A percentile compares a stretch with the other conserved stretches of the same genome.
phyloP scores from a whole-genome alignment of 805 yeast genomes.

The Candida wancherniae region DNA sequence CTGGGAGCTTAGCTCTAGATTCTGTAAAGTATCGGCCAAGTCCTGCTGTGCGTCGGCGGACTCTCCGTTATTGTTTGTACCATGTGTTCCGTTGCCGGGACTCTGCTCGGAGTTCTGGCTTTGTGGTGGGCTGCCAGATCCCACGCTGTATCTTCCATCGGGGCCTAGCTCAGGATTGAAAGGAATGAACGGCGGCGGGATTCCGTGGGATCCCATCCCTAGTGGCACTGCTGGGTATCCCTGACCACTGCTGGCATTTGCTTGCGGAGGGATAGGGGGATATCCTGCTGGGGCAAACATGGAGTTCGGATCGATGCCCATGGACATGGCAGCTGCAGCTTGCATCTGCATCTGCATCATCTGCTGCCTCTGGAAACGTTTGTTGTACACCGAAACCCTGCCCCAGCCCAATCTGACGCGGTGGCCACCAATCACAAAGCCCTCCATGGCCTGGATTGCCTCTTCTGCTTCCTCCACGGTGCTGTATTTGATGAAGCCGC shows the following conservation, averaged over 20 bases:
- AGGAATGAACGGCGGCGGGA: conserved; percentile 5
- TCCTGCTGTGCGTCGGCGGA: too few species aligned
- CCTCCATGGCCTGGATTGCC: conserved; percentile 85
- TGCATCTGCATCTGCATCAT: conserved; percentile 34
- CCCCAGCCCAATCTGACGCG: conserved; percentile 89
- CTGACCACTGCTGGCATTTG: conserved; percentile 8
- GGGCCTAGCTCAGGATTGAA: conserved; percentile 3
- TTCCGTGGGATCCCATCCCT: conserved; percentile 10
- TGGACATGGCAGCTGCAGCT: conserved; percentile 34
- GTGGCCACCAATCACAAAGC: conserved; percentile 80
- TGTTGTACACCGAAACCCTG: conserved; percentile 37
- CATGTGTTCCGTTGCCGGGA: too few species aligned
- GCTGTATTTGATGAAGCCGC: conserved; percentile 84
- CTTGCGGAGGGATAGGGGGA: conserved; percentile 15
- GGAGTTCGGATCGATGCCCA: conserved; percentile 37
- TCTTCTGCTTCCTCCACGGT: conserved; percentile 78
- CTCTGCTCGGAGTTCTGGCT: too few species aligned
- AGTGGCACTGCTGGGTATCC: conserved; percentile 10
- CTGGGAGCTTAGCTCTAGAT: too few species aligned
- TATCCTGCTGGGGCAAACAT: conserved; percentile 18
- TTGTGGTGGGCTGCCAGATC: too few species aligned
- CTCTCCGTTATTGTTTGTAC: too few species aligned
- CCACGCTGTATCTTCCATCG: too few species aligned
- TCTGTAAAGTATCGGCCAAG: too few species aligned
- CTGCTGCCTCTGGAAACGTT: conserved; percentile 26